Evolutionary conservation across 352 stramenopile species (phyloP).

Genomic region (Stramenopiles sp.): DNA sequence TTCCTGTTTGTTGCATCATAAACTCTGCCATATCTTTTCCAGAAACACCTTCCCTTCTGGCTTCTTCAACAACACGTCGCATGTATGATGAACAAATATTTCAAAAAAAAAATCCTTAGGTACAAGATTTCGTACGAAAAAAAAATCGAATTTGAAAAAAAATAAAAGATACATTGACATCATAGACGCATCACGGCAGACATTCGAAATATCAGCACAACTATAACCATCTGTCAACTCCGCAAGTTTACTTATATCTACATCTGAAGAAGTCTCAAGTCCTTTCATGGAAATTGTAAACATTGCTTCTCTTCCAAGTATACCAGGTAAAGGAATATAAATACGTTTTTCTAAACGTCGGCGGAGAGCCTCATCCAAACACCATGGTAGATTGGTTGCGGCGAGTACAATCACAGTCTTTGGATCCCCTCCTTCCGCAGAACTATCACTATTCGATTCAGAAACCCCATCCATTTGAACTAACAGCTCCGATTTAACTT

Average conservation of each 20-base stretch:
- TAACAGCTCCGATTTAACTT: slow-evolving; percentile 82
- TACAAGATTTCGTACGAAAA: too few species aligned
- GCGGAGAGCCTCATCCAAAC: slow-evolving; percentile 71
- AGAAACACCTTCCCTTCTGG: too few species aligned
- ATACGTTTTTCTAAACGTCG: slow-evolving; percentile 74
- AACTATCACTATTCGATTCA: slow-evolving; percentile 8
- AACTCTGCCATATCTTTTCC: too few species aligned
- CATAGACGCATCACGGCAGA: slow-evolving; percentile 31
- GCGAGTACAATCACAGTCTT: slow-evolving; percentile 43
- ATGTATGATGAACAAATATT: too few species aligned
- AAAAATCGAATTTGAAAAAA: too few species aligned
- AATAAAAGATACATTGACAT: slow-evolving; percentile 24
- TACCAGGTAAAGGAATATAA: slow-evolving; percentile 34
- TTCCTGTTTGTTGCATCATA: too few species aligned
- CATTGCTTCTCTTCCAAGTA: slow-evolving; percentile 17
- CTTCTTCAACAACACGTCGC: too few species aligned
- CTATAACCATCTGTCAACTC: slow-evolving; percentile 38
- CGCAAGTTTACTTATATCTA: slow-evolving; percentile 31
- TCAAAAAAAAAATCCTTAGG: too few species aligned
- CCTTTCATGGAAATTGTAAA: slow-evolving; percentile 20
- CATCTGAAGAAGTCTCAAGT: slow-evolving; percentile 20
- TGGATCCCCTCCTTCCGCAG: slow-evolving; percentile 17
- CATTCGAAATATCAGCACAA: slow-evolving; percentile 36
- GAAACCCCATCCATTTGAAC: slow-evolving; percentile 81
- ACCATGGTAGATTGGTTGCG: slow-evolving; percentile 79